Evolutionary conservation across 2,329 filamentous ascomycete species (phyloP), one percentile per base, ranked within the genome.

Genomic region (Albifimbria verrucaria): DNA sequence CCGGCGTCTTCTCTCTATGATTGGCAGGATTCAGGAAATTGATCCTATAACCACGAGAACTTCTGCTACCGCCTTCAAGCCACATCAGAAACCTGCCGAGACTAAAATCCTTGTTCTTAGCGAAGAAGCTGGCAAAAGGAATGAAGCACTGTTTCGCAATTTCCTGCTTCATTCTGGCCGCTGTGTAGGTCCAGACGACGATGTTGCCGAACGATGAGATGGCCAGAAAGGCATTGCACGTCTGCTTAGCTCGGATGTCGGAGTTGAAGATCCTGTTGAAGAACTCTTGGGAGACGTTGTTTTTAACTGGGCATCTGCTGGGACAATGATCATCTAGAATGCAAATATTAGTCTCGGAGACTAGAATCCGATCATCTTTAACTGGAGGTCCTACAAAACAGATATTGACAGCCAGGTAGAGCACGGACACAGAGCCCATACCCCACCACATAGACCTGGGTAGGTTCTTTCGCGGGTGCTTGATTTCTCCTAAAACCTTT

Each of bases 91-190:
- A 53, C 2, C 68, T 63, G 1, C 69, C 69, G 4, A 72, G 20
- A 1, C 67, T 70, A 24, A 71, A 56, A 24, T 72, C 69, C 2
- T 56, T 60, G 42, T 72, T 67, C 42, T 68, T 64, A 2, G 73
- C 77, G 55, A 80, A 77, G 64, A 80, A 77, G 28, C 71, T 70
- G 3, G 77, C 72, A 50, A 67, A 79, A 0, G 79, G 79, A 2
- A 82, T 64, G 50, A 82, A 74, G 1, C 80, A 80, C 61, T 82
- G 77, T 58, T 84, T 83, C 7, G 81, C 81, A 43, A 85, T 81
- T 60, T 85, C 81, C 60, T 84, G 81, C 61, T 84, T 83, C n/a
- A 84, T 76, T 55, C 79, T 70, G 2, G 79, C 73, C 7, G 78
- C 75, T 0, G 78, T 79, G 57, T 80, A 85, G 1, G 80, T 84